Base-by-base conservation (phyloP, 305 asterid species). In the Solanum chacoense region DNA sequence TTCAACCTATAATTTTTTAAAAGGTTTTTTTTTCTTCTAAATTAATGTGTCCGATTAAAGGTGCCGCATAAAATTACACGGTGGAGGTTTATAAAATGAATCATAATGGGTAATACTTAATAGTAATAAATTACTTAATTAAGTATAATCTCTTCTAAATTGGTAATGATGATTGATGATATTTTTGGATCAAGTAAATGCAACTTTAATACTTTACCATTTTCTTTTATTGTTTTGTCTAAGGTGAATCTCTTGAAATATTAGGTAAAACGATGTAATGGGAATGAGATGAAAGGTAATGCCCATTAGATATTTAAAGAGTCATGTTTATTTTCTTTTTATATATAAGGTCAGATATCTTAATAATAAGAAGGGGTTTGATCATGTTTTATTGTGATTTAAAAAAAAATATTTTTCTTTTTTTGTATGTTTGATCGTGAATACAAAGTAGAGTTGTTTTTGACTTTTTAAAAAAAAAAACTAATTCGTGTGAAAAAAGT, bases 361-460 rank as follows among this genome's bases (percentile, higher is more conserved):
- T 50, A 50, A 50, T 50, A 18, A 6, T 16, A 50, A 0, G n/a
- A 50, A 2, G 5, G 24, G 10, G 5, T 18, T 55, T 18, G 4
- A 55, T 18, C 2, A 1, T 18, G n/a, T 55, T 50, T 50, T 50
- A 50, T 50, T 16, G n/a, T 50, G 4, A 45, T 13, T 45, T 50
- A 5, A 45, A 45, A 45, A 50, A 16, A 2, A 45, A 14, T 13
- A 0, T 1, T 50, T 6, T 50, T 6, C 0, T 14, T 14, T 16
- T 45, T 16, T 50, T 50, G 63, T 50, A 2, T 11, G 55, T 42
- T 50, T 50, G 65, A 18, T 18, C n/a, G 3, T 50, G 22, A 50
- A 6, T 6, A 18, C n/a, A 16, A 2, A 50, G 2, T 18, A 50
- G 10, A 50, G 3, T 50, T 16, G n/a, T 6, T 16, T 16, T 50